Evolutionary conservation across 2,329 filamentous ascomycete genomes (phyloP), one percentile per base, ranked within the genome.

Genomic region (Dendrostoma leiphaemia): DNA sequence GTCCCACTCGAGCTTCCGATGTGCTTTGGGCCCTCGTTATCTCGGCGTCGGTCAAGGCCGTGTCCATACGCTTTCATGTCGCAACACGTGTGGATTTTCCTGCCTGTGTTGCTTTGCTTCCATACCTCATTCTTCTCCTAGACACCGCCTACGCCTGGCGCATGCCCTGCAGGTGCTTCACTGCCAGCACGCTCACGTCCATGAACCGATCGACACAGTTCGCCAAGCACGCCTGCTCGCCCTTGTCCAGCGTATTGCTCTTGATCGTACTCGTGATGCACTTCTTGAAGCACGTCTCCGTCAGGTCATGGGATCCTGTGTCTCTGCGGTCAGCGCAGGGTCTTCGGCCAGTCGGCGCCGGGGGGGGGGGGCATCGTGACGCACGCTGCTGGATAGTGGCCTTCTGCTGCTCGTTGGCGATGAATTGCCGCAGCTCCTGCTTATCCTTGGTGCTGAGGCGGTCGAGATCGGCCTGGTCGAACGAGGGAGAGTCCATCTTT

Each of bases 191-290:
- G 74, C 93, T 94, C 59, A 91, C 83, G 72, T 99, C 94, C 75
- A 97, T 81, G 74, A 95, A 97, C 53, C 94, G 82, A 65, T 96
- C 90, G 53, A 97, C 91, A 67, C 94, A 99, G 77, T 96, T 97
- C 70, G 86, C 79, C 69, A 96, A 82, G 71, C 94, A 99, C 8
- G 78, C 74, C 75, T 94, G 87, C 76, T 99, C 94, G 58, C 73
- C 77, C 65, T 80, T 82, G 62, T 95, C 90, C 62, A 99, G 77
- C 64, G 84, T 83, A 26, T 84, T 82, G 58, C 79, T 82, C 62
- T 86, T 85, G 69, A 97, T 87, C 54, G 79, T 80, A 51, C 84
- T 78, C 8, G 89, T 88, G 58, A 97, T 79, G 78, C 94, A 99
- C 77, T 97, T 97, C 69, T 86, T 91, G 86, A 92, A 99, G 82